Base-by-base conservation (phyloP, 1,284 basidiomycete species). In the Rhodotorula sp. region DNA sequence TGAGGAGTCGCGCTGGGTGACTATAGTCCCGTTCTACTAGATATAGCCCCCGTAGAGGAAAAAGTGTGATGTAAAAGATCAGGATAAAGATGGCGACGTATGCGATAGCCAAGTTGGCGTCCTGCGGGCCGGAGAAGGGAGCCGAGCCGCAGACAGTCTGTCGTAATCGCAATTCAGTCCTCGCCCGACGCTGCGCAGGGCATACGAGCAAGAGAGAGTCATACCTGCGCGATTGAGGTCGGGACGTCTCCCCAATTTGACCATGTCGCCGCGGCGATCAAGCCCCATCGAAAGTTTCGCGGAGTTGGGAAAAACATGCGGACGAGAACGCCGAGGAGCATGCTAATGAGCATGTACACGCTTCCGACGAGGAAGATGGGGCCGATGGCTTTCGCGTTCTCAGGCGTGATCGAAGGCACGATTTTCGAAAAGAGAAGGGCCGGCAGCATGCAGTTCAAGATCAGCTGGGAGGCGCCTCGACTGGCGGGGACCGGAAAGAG, bases 371-470 rank as follows among this genome's bases (percentile, higher is more conserved):
- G 63, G 58, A 71, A 71, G 43, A 70, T 62, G 1, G 70, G 70
- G 1, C 82, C 8, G 29, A 59, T 91, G 83, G 77, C 90, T 91
- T 43, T 88, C 83, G 1, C 67, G 18, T 68, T 68, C 12, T 52
- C 48, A 6, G 85, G 78, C 3, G 84, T 87, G 76, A 93, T 91
- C 0, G 90, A 87, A 0, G 90, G 87, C 0, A 92, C 85, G 72
- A 92, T 91, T 72, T 89, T 91, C 3, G 88, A 88, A 80, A 92
- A 92, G 82, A 92, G 83, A 20, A 92, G 84, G 69, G 85, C 86
- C 3, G 91, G 91, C 1, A 90, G 78, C 0, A 86, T 84, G 70
- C 91, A 84, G 76, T 91, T 91, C 85, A 69, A 51, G 58, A 73
- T 61, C 16, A 64, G 20, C n/a, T 66, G 63, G 5, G 62, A 65